Evolutionary conservation across 176 grass and related monocot genomes (phyloP), one percentile per base, ranked within the genome.

Genomic region (Cenchrus purpureus): DNA sequence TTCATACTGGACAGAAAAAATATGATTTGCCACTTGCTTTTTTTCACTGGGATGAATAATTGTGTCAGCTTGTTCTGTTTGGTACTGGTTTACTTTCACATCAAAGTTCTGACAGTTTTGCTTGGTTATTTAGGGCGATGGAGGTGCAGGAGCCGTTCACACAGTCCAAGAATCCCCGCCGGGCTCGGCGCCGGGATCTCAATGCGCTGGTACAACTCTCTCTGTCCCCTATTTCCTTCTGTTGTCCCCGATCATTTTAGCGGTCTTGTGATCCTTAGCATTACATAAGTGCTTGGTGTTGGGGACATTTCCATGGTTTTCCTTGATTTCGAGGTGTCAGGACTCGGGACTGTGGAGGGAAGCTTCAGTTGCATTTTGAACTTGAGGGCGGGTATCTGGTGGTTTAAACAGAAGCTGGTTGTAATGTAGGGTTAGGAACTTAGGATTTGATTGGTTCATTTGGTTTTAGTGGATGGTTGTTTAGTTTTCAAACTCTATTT

Each of bases 51-150:
- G 64, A 65, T 92, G 79, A 99, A 99, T 86, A 92, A 99, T 86
- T 93, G 94, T 91, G 91, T 10, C 97, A 99, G 45, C 69, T 83
- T 61, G 88, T 96, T 79, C 71, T 99, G 68, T 88, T 99, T 58
- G 91, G 90, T 68, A 94, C 93, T 25, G 91, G 90, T 55, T 90
- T 99, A 78, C 77, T 96, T 68, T 95, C 90, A 49, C 91, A 96
- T 88, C 83, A 87, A 62, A 91, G 90, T 62, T 67, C 75, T 89
- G 91, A 94, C 68, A 99, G 83, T 66, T 99, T 92, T 89, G 79
- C 74, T 78, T 99, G 97, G 93, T 89, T 99, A 81, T 94, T 99
- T 78, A 99, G 84, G 78, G 86, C 64, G 74, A 94, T 92, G 94
- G 89, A 87, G 57, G 73, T 80, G 79, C 80, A 85, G 65, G 92